Conservation (phyloP, 176 grass and related monocot genomes). For the Musa acuminata region DNA sequence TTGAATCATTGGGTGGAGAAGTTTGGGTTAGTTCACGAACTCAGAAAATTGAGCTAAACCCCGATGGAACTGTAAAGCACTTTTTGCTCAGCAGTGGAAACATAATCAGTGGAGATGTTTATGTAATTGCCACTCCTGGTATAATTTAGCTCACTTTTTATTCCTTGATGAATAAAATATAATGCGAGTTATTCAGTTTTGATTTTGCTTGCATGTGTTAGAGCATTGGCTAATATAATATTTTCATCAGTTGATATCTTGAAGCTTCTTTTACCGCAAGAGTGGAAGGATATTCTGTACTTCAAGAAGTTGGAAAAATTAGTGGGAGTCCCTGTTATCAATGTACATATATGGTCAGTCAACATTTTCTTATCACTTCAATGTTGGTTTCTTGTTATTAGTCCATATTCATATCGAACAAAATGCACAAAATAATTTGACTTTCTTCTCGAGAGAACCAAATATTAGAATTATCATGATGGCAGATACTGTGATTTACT, state of each 20-base stretch:
- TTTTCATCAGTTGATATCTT: constrained; percentile 86
- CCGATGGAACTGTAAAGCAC: constrained; percentile 83
- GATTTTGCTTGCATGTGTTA: constrained; percentile 3
- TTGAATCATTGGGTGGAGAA: constrained; percentile 81
- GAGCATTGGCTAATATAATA: constrained; percentile 23
- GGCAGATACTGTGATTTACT: background rate
- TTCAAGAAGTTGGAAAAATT: constrained; percentile 90
- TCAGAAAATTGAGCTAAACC: constrained; percentile 78
- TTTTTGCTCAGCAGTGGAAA: constrained; percentile 58
- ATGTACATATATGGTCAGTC: constrained; percentile 97
- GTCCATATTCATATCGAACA: background rate
- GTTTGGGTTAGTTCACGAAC: constrained; percentile 80
- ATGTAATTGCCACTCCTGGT: constrained; percentile 90
- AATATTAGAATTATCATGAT: background rate
- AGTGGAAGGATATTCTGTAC: constrained; percentile 85
- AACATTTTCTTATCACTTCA: constrained; percentile 15
- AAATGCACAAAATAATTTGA: background rate
- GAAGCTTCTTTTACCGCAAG: constrained; percentile 90
- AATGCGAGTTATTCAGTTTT: background rate
- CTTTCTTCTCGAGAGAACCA: no score
- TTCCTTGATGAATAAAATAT: constrained; percentile 9
- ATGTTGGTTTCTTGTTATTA: background rate
- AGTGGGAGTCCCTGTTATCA: constrained; percentile 97
- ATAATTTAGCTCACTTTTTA: constrained; percentile 10
- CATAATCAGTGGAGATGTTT: constrained; percentile 80